Base-by-base conservation (phyloP, 768 basidiomycete species). In the Leccinum subgranulosum region DNA sequence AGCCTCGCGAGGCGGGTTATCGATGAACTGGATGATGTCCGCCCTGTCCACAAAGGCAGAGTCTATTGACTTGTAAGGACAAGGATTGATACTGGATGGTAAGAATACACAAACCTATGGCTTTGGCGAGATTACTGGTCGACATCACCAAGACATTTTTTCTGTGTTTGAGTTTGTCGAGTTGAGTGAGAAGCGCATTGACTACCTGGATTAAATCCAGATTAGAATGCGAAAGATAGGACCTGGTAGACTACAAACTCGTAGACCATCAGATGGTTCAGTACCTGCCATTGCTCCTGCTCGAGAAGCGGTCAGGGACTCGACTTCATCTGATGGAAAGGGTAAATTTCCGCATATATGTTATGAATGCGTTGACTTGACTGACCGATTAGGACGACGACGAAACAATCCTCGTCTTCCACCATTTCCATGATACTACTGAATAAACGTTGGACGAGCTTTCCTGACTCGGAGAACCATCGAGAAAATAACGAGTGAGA, bases 381-480 rank as follows among this genome's bases (percentile, higher is more conserved):
- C 68, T 53, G 54, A 89, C 95, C 96, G 56, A 99, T 99, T 45
- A 99, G 79, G 17, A 99, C 92, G 4, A 97, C 86, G 3, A 99
- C 87, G 66, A 99, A 98, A 15, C 84, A 84, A 56, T 87, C 85
- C 60, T 95, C 92, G 64, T 98, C 94, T 51, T 97, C 94, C 0
- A 91, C 88, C 74, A 98, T 81, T 62, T 97, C 94, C 39, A 82
- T 90, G 56, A 99, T 93, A 57, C 82, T 90, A 39, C 80, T 83
- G 69, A 98, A 99, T 17, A 99, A 78, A 49, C 90, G 84, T 67
- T 98, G 96, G 2, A 99, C 97, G 28, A 99, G 84, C 72, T 99
- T 99, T 15, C 97, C 97, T 0, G 94, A 97, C 70, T 99, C 97
- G 0, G 95, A 98, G 75, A 98, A 99, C 96, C 97, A 99, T 64